Conservation (phyloP, 345 rosid species). For the Citrus reticulata region DNA sequence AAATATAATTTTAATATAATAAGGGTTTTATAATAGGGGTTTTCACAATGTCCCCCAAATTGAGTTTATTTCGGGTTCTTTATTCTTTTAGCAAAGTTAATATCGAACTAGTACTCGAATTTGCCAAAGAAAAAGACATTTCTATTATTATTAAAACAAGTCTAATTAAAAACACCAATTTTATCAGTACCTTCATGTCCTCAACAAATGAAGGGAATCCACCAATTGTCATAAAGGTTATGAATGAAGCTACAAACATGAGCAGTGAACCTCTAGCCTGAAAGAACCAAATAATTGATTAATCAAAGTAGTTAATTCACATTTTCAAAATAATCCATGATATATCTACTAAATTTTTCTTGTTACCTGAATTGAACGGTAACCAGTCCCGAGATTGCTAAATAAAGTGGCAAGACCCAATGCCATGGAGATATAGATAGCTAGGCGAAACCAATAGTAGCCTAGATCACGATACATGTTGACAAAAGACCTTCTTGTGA, state of each 20-base stretch:
- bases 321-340: too few species aligned
- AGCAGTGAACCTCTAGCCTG: slow-evolving; percentile 48
- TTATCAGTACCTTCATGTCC: slow-evolving; percentile 45
- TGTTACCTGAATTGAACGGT: slow-evolving; percentile 24
- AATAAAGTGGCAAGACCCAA: slow-evolving; percentile 40
- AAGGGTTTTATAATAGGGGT: too few species aligned
- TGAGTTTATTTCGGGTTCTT: too few species aligned
- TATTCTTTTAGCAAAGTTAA: too few species aligned
- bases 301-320: not conserved
- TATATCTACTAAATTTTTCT: too few species aligned
- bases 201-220: slow-evolving; percentile 64
- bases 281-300: not conserved
- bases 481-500: slow-evolving; percentile 45
- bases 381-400: slow-evolving; percentile 16
- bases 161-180: too few species aligned
- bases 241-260: slow-evolving; percentile 42
- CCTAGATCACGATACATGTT: slow-evolving; percentile 66
- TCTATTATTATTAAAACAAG: too few species aligned
- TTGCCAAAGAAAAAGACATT: too few species aligned
- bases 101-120: too few species aligned
- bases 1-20: too few species aligned
- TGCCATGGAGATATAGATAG: slow-evolving; percentile 33
- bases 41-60: too few species aligned
- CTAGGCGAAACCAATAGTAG: slow-evolving; percentile 58
- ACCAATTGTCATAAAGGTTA: slow-evolving; percentile 49